Base-by-base conservation (phyloP, 805 yeast species). In the Lipomyces anomalus region DNA sequence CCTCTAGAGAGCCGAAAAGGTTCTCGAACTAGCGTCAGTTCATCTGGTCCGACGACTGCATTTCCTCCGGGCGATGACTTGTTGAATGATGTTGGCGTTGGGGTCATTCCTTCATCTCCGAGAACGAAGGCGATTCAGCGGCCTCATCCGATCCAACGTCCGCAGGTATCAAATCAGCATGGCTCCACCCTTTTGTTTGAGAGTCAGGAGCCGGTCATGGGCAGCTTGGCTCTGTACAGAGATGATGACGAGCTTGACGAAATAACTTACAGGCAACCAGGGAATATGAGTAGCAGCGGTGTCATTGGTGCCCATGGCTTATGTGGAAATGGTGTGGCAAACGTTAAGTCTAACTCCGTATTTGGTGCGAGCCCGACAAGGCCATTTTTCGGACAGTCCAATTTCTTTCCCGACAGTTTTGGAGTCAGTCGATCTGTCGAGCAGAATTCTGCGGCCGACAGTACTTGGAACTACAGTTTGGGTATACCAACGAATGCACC, bases 101-200 rank as follows among this genome's bases (percentile, higher is more conserved):
- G 47, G 29, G 34, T 17, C 6, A 17, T 30, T n/a, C 48, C 42
- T 16, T n/a, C 39, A 18, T 46, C 50, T 18, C 49, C 54, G 6
- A 43, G 38, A 22, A 13, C 33, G 29, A 28, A 18, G 22, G 44
- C 44, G 18, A 47, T 47, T 23, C 53, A 43, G 22, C 43, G 52
- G 20, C 50, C 53, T n/a, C 49, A 42, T 29, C 53, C 53, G 28
- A 48, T 48, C 16, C 53, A 46, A 37, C 46, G 53, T 6, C 55
- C 55, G 18, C 44, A 5, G 40, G 50, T 21, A 40, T 33, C 26
- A 28, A 47, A 2, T 16, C 37, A 17, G 17, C 40, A 29, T 18
- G 6, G 39, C 38, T 3, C 39, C 48, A 22, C 34, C 48, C 6
- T 22, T 35, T 28, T n/a, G 24, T 3, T 6, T 5, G 16, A 34